Percentiles rank a stretch among this genome's conserved stretches.
phyloP scores from a whole-genome alignment of 2,329 filamentous ascomycete genomes.

The Pseudopyrenochaeta lycopersici region DNA sequence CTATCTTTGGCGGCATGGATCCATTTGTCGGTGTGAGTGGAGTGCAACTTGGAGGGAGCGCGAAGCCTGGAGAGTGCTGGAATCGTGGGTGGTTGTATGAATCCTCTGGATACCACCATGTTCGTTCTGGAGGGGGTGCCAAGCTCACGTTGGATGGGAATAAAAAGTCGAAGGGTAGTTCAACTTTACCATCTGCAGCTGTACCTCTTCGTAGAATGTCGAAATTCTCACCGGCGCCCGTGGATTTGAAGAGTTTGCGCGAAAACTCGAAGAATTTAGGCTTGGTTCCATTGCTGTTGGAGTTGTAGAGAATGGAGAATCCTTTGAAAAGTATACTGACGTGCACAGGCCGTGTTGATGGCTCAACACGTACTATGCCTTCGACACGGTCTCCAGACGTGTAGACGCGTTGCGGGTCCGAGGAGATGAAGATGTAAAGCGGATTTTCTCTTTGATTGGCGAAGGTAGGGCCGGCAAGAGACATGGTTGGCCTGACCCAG shows the following conservation, averaged over 20 bases:
- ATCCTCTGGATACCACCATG: constrained; percentile 25
- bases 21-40: neutral
- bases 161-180: constrained; percentile 37
- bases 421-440: constrained; percentile 24
- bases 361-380: constrained; percentile 29
- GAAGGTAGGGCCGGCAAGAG: constrained; percentile 10
- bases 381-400: constrained; percentile 30
- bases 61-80: constrained; percentile 34
- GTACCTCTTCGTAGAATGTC: constrained; percentile 32
- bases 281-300: constrained; percentile 17
- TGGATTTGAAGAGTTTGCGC: constrained; percentile 28
- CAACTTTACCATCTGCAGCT: constrained; percentile 26
- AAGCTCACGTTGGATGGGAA: constrained; percentile 29
- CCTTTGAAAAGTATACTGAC: constrained; percentile 27
- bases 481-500: constrained; percentile 14
- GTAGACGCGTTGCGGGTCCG: constrained; percentile 20
- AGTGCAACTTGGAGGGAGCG: constrained; percentile 25
- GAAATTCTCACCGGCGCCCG: constrained; percentile 24
- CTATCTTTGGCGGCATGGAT: constrained; percentile 13
- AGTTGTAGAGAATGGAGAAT: constrained; percentile 18
- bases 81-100: constrained; percentile 31
- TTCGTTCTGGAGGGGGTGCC: constrained; percentile 17
- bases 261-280: constrained; percentile 26
- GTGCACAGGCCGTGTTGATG: constrained; percentile 25
- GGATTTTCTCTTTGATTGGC: constrained; percentile 22